phyloP scores from a whole-genome alignment of 306 rosid genomes.

The Cucurbita ficifolia region DNA sequence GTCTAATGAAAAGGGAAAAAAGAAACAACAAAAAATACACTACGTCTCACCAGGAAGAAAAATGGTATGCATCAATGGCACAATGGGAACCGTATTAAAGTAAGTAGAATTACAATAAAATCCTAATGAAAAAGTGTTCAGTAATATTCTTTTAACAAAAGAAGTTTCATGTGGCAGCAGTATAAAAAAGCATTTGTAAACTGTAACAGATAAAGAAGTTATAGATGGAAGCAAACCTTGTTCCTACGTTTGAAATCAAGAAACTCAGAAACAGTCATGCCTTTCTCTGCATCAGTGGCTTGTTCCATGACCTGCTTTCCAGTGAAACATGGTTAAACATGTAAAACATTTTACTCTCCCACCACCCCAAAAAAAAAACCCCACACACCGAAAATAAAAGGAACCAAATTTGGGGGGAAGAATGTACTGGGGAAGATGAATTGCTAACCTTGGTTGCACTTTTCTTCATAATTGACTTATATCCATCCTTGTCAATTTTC shows the following conservation, averaged over 20 bases:
- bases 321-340: constrained; percentile 7
- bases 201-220: background rate
- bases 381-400: background rate
- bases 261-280: constrained; percentile 69
- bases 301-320: constrained; percentile 89
- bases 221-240: constrained; percentile 40
- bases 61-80: background rate
- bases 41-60: background rate
- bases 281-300: constrained; percentile 86
- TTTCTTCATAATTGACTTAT: constrained; percentile 98
- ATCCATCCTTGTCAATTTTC: constrained; percentile 85
- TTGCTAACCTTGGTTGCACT: constrained; percentile 78
- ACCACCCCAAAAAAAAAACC: background rate
- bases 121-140: background rate
- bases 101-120: background rate
- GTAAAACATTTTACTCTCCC: background rate
- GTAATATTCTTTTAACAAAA: constrained; percentile 5
- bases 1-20: background rate
- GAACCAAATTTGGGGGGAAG: background rate
- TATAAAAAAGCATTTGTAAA: background rate
- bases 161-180: background rate
- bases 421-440: constrained; percentile 10
- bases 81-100: background rate
- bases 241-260: constrained; percentile 93
- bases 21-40: background rate